Conservation (phyloP, 2,329 filamentous ascomycete genomes). For the Rugonectria rugulosa region DNA sequence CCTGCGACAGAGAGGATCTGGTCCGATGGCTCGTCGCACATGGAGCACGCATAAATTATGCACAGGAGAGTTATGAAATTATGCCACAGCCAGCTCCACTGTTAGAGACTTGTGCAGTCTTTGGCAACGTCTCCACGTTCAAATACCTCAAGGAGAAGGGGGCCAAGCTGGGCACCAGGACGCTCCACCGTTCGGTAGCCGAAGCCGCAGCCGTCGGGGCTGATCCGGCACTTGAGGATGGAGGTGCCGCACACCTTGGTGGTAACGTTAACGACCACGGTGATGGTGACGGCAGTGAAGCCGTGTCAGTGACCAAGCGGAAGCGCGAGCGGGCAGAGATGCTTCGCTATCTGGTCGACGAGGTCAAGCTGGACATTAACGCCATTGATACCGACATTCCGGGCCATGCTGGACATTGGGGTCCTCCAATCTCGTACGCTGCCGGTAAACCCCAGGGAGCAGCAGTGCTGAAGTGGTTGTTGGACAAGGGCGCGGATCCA, state of each 20-base stretch:
- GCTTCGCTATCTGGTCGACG: constrained; percentile 17
- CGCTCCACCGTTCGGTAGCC: neutral
- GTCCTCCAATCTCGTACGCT: constrained; percentile 4
- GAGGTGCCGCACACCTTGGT: neutral
- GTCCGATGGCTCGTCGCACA: constrained; percentile 20
- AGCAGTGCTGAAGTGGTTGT: constrained; percentile 3
- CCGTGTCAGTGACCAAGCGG: neutral
- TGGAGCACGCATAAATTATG: constrained; percentile 14
- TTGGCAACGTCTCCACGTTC: constrained; percentile 6
- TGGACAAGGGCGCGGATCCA: constrained; percentile 2
- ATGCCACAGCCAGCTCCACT: constrained; percentile 1
- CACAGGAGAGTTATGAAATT: constrained; percentile 1
- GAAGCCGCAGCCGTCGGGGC: neutral
- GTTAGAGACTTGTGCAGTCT: constrained; percentile 6
- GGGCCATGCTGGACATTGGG: neutral
- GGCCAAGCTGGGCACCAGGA: neutral
- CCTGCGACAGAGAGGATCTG: constrained; percentile 1
- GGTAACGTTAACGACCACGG: neutral
- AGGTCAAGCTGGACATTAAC: neutral
- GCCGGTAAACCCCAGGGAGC: neutral
- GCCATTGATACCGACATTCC: neutral
- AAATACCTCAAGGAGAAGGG: neutral
- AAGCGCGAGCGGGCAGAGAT: constrained; percentile 4
- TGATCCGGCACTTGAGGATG: neutral
- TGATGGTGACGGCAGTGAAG: neutral